Base-by-base conservation (phyloP, 805 yeast species). In the Brettanomyces sp. region DNA sequence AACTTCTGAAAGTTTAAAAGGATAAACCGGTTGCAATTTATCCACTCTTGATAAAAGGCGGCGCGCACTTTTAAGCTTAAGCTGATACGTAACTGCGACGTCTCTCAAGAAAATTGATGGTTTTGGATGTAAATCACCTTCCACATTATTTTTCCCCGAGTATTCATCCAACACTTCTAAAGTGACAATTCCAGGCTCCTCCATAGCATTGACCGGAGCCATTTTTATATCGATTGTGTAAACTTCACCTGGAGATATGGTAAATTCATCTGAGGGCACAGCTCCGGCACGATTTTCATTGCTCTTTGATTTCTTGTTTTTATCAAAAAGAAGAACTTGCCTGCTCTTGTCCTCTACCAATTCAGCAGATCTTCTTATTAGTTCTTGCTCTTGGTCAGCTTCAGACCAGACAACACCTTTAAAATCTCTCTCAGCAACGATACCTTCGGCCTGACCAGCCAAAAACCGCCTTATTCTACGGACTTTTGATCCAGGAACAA, bases 361-460 rank as follows among this genome's bases (percentile, higher is more conserved):
- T 43, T 65, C 56, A 8, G 62, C 56, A 11, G 74, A 67, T 56
- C 66, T 70, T 48, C 62, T 63, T 47, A 82, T 67, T 47, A 85
- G 68, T 23, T 62, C 59, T 36, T 71, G 70, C 67, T 85, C 95
- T 66, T 85, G 93, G 63, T 85, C 85, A 36, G 81, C 72, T 67
- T 85, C 95, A 45, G 83, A 75, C 95, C 95, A 85, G 25, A 76
- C 84, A 45, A 90, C 95, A 60, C 96, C 96, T 66, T 91, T 90
- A 67, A 85, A 86, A 53, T 87, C 96, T 59, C 81, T 77, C 69
- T 91, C 99, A 36, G 90, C 91, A 52, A 89, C 93, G 46, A 89
- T 71, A 61, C 89, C 93, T 60, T 88, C 95, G 48, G 90, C 82
- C 71, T 93, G 99, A 45, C 99, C 99, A 36, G 95, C 95, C 59